A percentile compares a stretch with the other conserved stretches of the same genome.
phyloP scores from a whole-genome alignment of 768 basidiomycete species.

The Hysterangium stoloniferum region DNA sequence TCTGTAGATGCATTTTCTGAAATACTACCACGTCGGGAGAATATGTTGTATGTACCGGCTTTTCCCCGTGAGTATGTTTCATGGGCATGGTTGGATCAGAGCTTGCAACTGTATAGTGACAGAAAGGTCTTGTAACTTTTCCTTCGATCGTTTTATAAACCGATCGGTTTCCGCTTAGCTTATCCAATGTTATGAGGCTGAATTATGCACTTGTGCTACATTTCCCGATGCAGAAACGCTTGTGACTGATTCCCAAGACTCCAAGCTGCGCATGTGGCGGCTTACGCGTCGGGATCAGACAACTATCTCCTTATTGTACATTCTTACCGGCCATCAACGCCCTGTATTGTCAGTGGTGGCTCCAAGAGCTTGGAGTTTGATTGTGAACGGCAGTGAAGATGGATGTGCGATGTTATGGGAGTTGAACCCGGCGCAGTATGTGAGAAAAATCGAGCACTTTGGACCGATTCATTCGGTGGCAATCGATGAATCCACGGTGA shows the following conservation, averaged over 20 bases:
- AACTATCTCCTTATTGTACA: conserved; percentile 18
- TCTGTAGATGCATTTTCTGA: conserved; percentile 52
- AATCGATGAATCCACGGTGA: conserved; percentile 82
- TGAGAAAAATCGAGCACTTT: conserved; percentile 72
- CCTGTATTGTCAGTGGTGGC: conserved; percentile 61
- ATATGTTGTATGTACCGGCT: conserved; percentile 48
- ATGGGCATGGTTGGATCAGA: conserved; percentile 43
- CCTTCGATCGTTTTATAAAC: background rate
- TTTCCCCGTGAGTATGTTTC: conserved; percentile 61
- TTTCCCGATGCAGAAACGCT: conserved; percentile 71
- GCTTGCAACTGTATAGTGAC: conserved; percentile 54
- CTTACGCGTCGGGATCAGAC: conserved; percentile 34
- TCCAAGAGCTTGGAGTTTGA: conserved; percentile 75
- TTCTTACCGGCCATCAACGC: conserved; percentile 52
- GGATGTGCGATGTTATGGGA: conserved; percentile 89
- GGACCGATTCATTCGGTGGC: conserved; percentile 55
- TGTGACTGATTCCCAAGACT: conserved; percentile 74
- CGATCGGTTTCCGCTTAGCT: conserved; percentile 32
- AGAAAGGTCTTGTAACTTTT: conserved; percentile 37
- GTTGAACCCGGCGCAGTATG: conserved; percentile 74
- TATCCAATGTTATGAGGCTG: conserved; percentile 70
- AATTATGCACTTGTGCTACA: conserved; percentile 61
- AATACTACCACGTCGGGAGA: conserved; percentile 55
- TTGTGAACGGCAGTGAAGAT: conserved; percentile 78
- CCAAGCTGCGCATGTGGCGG: conserved; percentile 80